Evolutionary conservation across 2,329 filamentous ascomycete genomes (phyloP), one percentile per base, ranked within the genome.

Genomic region (Falciphora oryzae): DNA sequence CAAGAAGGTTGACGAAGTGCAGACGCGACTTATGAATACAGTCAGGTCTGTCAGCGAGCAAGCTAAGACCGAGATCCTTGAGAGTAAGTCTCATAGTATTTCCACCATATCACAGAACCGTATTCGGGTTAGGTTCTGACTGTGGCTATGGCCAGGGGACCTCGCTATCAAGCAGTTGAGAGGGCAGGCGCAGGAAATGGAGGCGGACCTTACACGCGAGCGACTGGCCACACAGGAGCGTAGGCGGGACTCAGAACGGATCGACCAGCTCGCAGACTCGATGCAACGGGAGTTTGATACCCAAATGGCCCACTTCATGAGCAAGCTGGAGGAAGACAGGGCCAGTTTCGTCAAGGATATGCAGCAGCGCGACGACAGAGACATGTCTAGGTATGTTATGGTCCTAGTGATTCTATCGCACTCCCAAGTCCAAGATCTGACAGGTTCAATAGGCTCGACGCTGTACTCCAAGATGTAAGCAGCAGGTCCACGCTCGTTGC

Each of bases 1-100:
- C n/a, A 72, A 72, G 53, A 75, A 76, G 22, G 69, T 74, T 0
- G 71, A 78, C 53, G 70, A 72, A 10, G 69, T 77, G 44, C 73
- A 71, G 29, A 65, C 65, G 53, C 72, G 74, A 11, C 66, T 77
- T n/a, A 67, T 74, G 4, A 66, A 71, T 59, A 65, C 65, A 3
- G 68, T 72, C 10, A 63, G 63, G 6, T 56, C 65, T 14, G 32
- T 62, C 11, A n/a, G 6, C 10, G 63, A 66, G 5, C 65, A 70
- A 50, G 65, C n/a, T 50, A 65, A 59, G 16, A 53, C 27, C 11
- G 64, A 63, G 14, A 63, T 58, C 31, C 38, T 62, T 29, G 59
- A 62, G 2, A 64, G 68, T 69, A 63, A 63, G 69, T 66, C 16
- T 64, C 27, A 25, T 11, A 14, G 25, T 25, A 7, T 62, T 53